These are phyloP conservation scores for Strobilomyces echinocephalus DNA, from an alignment of 768 basidiomycete species.

Conservation along the genomic window DNA sequence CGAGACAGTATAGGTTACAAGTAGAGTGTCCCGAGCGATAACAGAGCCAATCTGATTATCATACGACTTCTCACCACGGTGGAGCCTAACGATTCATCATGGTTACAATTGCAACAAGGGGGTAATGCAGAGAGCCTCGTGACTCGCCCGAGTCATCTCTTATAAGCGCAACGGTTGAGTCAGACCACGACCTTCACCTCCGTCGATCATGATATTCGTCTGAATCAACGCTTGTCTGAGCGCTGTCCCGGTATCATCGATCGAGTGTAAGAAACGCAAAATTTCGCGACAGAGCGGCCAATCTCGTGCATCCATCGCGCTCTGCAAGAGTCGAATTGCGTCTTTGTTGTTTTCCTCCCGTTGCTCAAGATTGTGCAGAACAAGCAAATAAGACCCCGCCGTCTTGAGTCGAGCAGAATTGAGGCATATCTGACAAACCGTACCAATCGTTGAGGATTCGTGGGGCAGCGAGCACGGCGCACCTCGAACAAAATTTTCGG, in stretches of 20 bases:
- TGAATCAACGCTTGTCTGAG: conserved; percentile 58
- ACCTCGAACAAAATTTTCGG: conserved; percentile 92
- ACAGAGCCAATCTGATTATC: too few species aligned
- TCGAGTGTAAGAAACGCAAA: conserved; percentile 85
- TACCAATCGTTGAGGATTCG: not conserved
- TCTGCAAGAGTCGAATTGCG: conserved; percentile 72
- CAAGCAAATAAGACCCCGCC: conserved; percentile 88
- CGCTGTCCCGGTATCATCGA: conserved; percentile 79
- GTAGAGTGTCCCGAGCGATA: too few species aligned
- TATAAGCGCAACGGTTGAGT: too few species aligned
- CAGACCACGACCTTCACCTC: not conserved
- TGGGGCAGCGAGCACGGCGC: conserved; percentile 8
- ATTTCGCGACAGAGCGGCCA: conserved; percentile 92
- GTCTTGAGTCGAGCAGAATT: conserved; percentile 70
- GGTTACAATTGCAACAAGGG: too few species aligned
- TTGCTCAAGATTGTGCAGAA: conserved; percentile 90
- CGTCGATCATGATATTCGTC: conserved; percentile 38
- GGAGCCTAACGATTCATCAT: too few species aligned
- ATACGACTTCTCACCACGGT: too few species aligned
- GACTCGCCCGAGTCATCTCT: too few species aligned
- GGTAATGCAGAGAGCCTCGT: too few species aligned
- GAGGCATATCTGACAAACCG: conserved; percentile 64
- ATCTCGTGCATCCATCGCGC: conserved; percentile 72
- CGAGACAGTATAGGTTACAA: not conserved
- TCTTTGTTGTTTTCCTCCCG: conserved; percentile 74